Conservation (phyloP, 768 basidiomycete species). For the Hygrophoropsis aurantiaca region DNA sequence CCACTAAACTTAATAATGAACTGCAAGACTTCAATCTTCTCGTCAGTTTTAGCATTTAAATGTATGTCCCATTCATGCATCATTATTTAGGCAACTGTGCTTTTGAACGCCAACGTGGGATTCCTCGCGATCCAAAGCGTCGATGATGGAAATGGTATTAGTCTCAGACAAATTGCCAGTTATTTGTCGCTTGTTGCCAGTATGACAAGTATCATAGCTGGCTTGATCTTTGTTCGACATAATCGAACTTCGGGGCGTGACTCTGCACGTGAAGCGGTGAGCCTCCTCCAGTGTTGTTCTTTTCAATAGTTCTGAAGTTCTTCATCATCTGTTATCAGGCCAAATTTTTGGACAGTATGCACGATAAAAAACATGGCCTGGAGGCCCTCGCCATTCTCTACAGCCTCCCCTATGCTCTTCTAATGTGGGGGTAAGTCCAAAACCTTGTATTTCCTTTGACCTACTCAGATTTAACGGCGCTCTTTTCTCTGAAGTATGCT, state of each 20-base stretch:
- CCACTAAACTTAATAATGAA: constrained; percentile 42
- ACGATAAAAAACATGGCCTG: constrained; percentile 23
- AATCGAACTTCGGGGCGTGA: constrained; percentile 33
- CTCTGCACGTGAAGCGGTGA: constrained; percentile 35
- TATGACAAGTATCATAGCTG: constrained; percentile 43
- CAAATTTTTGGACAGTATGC: no score
- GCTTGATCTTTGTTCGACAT: constrained; percentile 42
- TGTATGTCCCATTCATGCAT: background rate
- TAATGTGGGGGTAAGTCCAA: constrained; percentile 56
- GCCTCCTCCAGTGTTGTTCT: constrained; percentile 4
- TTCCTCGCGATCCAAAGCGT: constrained; percentile 57
- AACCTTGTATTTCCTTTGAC: no score
- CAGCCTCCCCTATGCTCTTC: constrained; percentile 48
- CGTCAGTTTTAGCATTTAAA: constrained; percentile 28
- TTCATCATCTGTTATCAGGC: no score
- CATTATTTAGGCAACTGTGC: constrained; percentile 61
- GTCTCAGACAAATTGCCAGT: constrained; percentile 36
- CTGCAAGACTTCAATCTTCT: constrained; percentile 51
- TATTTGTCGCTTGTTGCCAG: constrained; percentile 45
- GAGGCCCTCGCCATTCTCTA: constrained; percentile 48
- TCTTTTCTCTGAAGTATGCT: constrained; percentile 18
- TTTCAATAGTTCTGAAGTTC: background rate
- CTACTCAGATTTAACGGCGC: no score
- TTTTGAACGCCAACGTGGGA: constrained; percentile 58
- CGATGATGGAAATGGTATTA: constrained; percentile 17